Percentiles rank a stretch among this genome's conserved stretches.
Evolutionary conservation across 23 red algal species (phyloP).

Genomic region (Agarophyton chilense): DNA sequence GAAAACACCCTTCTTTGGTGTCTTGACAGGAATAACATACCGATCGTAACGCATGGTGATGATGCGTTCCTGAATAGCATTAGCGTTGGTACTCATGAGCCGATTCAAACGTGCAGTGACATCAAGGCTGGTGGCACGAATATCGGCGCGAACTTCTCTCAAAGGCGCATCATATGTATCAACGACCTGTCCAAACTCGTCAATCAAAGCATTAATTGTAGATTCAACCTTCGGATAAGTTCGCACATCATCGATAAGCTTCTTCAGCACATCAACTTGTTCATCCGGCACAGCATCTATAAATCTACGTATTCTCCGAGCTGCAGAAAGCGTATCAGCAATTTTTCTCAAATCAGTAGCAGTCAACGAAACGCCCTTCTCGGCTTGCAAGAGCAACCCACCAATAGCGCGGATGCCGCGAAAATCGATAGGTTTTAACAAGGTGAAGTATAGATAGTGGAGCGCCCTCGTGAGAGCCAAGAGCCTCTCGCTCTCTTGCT

Average conservation of each 20-base stretch:
- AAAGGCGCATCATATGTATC: slow-evolving; percentile 64
- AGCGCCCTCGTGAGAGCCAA: slow-evolving; percentile 63
- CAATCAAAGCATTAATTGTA: slow-evolving; percentile 51
- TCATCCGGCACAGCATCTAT: slow-evolving; percentile 44
- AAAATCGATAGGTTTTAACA: slow-evolving; percentile 56
- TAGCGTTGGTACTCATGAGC: slow-evolving; percentile 54
- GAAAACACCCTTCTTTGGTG: slow-evolving; percentile 45
- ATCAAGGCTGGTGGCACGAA: slow-evolving; percentile 7
- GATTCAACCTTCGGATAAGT: slow-evolving; percentile 43
- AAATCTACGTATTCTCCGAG: slow-evolving; percentile 41
- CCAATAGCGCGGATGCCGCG: slow-evolving; percentile 24
- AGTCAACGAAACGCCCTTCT: slow-evolving; percentile 45
- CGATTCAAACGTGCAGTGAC: slow-evolving; percentile 12
- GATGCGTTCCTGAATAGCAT: slow-evolving; percentile 80
- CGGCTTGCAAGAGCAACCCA: neutral
- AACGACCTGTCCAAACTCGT: slow-evolving; percentile 74
- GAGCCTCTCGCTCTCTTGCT: slow-evolving; percentile 38
- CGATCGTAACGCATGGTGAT: slow-evolving; percentile 87
- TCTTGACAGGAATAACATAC: slow-evolving; percentile 96
- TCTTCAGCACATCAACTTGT: neutral
- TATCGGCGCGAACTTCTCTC: slow-evolving; percentile 28
- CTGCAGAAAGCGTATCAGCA: slow-evolving; percentile 54
- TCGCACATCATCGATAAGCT: slow-evolving; percentile 33
- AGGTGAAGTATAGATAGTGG: slow-evolving; percentile 23
- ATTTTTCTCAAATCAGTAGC: slow-evolving; percentile 68